Conservation (phyloP, 2,329 filamentous ascomycete species). For the Sphaerulina populicola region DNA sequence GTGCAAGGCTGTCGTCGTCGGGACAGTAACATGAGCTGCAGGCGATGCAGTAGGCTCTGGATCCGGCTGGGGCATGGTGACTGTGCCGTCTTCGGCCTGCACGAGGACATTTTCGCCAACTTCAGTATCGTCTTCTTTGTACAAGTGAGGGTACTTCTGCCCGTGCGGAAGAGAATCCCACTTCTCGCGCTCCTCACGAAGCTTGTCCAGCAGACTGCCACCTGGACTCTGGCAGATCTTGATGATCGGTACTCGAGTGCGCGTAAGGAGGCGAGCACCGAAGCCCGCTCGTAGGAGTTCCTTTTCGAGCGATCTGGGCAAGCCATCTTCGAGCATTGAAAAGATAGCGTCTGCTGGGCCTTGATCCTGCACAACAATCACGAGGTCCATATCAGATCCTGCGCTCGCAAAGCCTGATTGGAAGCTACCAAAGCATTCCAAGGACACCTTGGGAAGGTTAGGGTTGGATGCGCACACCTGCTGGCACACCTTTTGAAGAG, state of each 20-base stretch:
- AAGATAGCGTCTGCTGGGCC: constrained; percentile 22
- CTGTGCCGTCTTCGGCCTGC: neutral
- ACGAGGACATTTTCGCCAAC: constrained; percentile 9
- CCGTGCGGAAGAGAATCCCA: constrained; percentile 56
- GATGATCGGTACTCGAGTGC: constrained; percentile 77
- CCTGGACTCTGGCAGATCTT: constrained; percentile 71
- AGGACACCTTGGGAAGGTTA: constrained; percentile 45
- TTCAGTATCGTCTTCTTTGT: constrained; percentile 20
- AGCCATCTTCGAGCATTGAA: constrained; percentile 44
- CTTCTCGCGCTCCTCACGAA: constrained; percentile 58
- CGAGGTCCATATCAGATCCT: constrained; percentile 85
- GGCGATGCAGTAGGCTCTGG: neutral
- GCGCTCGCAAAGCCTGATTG: constrained; percentile 78
- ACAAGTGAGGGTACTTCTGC: constrained; percentile 37
- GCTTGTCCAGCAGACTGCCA: constrained; percentile 50
- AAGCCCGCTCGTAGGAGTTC: constrained; percentile 62
- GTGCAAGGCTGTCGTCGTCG: neutral
- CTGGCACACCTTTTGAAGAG: constrained; percentile 58
- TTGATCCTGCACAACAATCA: constrained; percentile 53
- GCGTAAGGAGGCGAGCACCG: constrained; percentile 67
- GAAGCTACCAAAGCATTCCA: constrained; percentile 75
- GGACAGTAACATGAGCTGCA: neutral
- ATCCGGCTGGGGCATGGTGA: too few species aligned
- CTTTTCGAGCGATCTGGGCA: constrained; percentile 69
- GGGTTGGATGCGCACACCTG: constrained; percentile 47